Percentiles rank a stretch among this genome's conserved stretches.
Conservation (phyloP, 306 rosid species). For the Prinsepia uniflora region DNA sequence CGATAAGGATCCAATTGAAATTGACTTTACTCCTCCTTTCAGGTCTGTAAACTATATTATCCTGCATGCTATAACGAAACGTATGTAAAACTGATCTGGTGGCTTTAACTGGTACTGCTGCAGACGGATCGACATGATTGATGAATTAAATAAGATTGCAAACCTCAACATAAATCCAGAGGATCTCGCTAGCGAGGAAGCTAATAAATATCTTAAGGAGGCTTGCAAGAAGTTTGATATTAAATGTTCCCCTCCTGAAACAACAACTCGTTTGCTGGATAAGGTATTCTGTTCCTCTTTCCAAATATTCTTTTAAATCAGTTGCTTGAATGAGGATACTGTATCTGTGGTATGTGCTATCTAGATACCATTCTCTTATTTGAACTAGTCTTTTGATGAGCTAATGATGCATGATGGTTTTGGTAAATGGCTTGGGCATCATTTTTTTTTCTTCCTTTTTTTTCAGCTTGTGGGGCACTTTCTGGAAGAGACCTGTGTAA, state of each 20-base stretch:
- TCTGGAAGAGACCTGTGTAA: constrained; percentile 79
- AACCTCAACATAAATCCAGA: constrained; percentile 65
- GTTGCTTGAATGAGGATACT: not conserved
- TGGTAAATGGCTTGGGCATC: not conserved
- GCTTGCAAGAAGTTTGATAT: constrained; percentile 67
- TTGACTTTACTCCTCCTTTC: constrained; percentile 46
- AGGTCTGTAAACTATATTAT: constrained; percentile 37
- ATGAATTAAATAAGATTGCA: constrained; percentile 70
- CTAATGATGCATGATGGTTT: not conserved
- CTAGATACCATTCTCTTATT: too few species aligned
- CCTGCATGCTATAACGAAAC: not conserved
- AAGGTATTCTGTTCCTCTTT: constrained; percentile 42
- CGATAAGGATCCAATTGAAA: constrained; percentile 26
- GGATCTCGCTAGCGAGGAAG: constrained; percentile 70
- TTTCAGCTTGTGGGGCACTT: constrained; percentile 96
- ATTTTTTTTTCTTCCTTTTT: not conserved
- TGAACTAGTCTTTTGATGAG: not conserved
- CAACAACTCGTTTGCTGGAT: constrained; percentile 82
- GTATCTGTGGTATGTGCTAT: not conserved
- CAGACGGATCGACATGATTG: constrained; percentile 95
- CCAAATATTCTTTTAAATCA: not conserved
- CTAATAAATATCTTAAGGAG: constrained; percentile 67
- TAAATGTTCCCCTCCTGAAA: constrained; percentile 86
- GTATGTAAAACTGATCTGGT: constrained; percentile 3
- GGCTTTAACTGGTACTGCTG: constrained; percentile 24